These are phyloP conservation scores for Hyaloperonospora brassicae DNA, from an alignment of 352 stramenopile genomes.

Conservation along the genomic window DNA sequence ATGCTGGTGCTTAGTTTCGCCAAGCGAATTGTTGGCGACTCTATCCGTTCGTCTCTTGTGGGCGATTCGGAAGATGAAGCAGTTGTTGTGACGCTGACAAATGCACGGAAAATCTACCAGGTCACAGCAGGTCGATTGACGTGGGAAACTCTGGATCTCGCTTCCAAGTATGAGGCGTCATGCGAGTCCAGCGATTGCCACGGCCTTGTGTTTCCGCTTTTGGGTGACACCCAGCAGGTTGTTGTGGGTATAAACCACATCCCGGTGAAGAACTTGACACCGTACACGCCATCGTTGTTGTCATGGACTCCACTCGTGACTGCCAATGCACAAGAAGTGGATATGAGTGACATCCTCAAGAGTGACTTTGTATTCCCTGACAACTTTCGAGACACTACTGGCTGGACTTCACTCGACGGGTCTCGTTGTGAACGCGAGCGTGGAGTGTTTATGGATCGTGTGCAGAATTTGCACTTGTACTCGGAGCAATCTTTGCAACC, in stretches of 20 bases:
- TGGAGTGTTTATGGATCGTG: slow-evolving; percentile 31
- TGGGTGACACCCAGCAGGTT: slow-evolving; percentile 12
- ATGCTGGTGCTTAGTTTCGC: slow-evolving; percentile 54
- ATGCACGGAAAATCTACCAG: slow-evolving; percentile 37
- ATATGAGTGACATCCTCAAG: slow-evolving; percentile 40
- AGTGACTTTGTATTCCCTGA: slow-evolving; percentile 46
- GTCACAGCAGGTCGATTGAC: slow-evolving; percentile 39
- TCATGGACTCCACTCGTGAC: slow-evolving; percentile 33
- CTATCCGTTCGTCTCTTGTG: slow-evolving; percentile 24
- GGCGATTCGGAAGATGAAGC: slow-evolving; percentile 7
- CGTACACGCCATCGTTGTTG: slow-evolving; percentile 24
- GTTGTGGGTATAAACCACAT: slow-evolving; percentile 28
- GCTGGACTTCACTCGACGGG: slow-evolving; percentile 28
- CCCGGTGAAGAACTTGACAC: slow-evolving; percentile 23
- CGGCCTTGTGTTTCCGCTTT: slow-evolving; percentile 25
- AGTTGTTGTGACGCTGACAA: slow-evolving; percentile 29
- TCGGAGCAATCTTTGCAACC: slow-evolving; percentile 41
- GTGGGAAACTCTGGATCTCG: slow-evolving; percentile 32
- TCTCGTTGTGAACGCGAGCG: slow-evolving; percentile 40
- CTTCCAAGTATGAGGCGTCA: slow-evolving; percentile 23
- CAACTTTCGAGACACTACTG: slow-evolving; percentile 30
- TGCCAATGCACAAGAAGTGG: slow-evolving; percentile 46
- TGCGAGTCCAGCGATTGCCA: slow-evolving; percentile 25
- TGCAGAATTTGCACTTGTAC: slow-evolving; percentile 39
- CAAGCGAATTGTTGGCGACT: slow-evolving; percentile 37